A percentile compares a stretch with the other conserved stretches of the same genome.
These are phyloP conservation scores for Crotalaria pallida DNA, from an alignment of 306 rosid species.

Conservation along the genomic window DNA sequence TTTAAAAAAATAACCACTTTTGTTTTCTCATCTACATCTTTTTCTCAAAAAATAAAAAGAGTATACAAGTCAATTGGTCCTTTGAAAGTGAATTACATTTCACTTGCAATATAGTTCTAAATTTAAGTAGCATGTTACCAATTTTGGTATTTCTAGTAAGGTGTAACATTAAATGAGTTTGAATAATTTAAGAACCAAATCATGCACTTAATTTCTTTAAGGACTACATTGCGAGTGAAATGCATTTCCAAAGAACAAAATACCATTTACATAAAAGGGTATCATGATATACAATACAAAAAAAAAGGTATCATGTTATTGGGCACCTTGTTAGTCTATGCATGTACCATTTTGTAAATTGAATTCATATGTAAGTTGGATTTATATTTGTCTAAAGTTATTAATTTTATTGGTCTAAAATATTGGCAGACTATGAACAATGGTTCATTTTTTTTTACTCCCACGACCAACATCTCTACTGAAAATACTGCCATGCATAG, in stretches of 20 bases:
- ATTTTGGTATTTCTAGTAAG: neutral
- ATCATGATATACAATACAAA: too few relatives aligned
- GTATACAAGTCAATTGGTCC: neutral
- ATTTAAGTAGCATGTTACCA: neutral
- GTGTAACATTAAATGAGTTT: neutral
- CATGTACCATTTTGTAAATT: slow-evolving; percentile 11
- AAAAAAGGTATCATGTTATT: too few relatives aligned
- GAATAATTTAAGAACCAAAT: neutral
- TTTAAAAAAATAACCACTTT: neutral
- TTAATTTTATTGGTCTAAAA: slow-evolving; percentile 13
- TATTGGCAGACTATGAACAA: slow-evolving; percentile 40
- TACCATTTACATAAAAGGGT: neutral
- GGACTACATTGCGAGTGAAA: neutral
- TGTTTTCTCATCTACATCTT: neutral
- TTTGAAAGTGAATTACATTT: neutral
- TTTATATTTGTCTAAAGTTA: slow-evolving; percentile 7
- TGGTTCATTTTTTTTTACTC: slow-evolving; percentile 36
- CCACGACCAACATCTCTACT: slow-evolving; percentile 19
- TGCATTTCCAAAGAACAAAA: neutral
- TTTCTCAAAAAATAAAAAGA: neutral
- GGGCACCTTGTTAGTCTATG: neutral
- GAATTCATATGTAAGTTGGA: neutral
- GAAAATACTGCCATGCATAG: neutral
- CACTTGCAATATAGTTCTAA: neutral
- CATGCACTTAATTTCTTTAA: neutral